phyloP scores from a whole-genome alignment of 148 eudicot species.

The Camellia sinensis region DNA sequence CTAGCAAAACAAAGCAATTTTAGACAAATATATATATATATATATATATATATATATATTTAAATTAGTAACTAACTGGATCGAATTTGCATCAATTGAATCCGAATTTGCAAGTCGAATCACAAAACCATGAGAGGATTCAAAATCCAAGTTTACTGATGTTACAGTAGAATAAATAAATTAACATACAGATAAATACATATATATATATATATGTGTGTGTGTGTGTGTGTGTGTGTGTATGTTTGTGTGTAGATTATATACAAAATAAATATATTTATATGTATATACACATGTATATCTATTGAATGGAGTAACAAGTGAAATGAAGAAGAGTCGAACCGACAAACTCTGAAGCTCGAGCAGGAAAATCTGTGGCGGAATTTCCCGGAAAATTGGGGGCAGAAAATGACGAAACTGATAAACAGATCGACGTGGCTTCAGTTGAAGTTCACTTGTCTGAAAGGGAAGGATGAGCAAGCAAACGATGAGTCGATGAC shows the following conservation, averaged over 20 bases:
- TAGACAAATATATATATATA: too few relatives aligned
- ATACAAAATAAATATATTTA: neutral
- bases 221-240: neutral
- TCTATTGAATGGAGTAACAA: neutral
- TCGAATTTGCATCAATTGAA: neutral
- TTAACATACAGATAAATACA: too few relatives aligned
- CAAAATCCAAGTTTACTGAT: too few relatives aligned
- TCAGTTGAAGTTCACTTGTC: neutral
- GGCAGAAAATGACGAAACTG: slow-evolving; percentile 19
- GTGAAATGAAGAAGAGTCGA: neutral
- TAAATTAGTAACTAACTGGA: neutral
- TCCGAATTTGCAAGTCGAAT: too few relatives aligned
- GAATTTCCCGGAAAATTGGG: slow-evolving; percentile 18
- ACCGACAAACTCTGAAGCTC: slow-evolving; percentile 23
- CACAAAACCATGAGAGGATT: too few relatives aligned
- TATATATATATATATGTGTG: neutral
- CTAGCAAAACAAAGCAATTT: neutral
- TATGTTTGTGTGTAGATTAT: neutral
- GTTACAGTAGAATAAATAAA: too few relatives aligned
- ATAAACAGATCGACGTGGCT: slow-evolving; percentile 10
- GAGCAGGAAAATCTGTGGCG: slow-evolving; percentile 37
- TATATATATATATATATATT: too few relatives aligned
- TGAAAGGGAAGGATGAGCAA: neutral
- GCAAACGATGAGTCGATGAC: neutral
- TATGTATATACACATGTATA: neutral